Evolutionary conservation across 768 basidiomycete species (phyloP).

Genomic region (Vishniacozyma victoriae): DNA sequence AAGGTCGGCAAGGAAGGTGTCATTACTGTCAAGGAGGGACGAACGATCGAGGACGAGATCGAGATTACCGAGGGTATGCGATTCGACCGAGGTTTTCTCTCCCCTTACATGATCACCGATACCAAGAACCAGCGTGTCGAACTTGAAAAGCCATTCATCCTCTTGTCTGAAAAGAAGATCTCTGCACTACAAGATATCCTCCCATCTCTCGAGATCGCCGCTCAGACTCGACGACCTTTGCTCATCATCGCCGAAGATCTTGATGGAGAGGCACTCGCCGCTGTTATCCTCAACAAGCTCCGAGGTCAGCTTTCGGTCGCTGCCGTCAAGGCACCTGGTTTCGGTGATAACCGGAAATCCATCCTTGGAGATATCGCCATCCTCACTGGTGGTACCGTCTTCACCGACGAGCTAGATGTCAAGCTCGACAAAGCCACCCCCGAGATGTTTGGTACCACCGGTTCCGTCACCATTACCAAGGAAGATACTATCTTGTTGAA

Average conservation of each 20-base stretch:
- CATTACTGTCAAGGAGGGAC: slow-evolving; percentile 98
- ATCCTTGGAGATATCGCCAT: slow-evolving; percentile 96
- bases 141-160: slow-evolving; percentile 90
- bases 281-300: slow-evolving; percentile 98
- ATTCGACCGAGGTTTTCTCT: slow-evolving; percentile 97
- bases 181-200: slow-evolving; percentile 90
- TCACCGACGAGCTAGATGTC: slow-evolving; percentile 93
- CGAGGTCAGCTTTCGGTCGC: slow-evolving; percentile 91
- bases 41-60: slow-evolving; percentile 96
- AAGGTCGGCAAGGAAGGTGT: slow-evolving; percentile 99
- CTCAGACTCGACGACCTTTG: slow-evolving; percentile 71
- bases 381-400: slow-evolving; percentile 95
- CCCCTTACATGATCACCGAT: slow-evolving; percentile 97
- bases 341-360: slow-evolving; percentile 98
- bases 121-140: slow-evolving; percentile 94
- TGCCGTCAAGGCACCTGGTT: slow-evolving; percentile 92
- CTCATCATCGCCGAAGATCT: slow-evolving; percentile 97
- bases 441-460: slow-evolving; percentile 85
- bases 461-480: slow-evolving; percentile 89
- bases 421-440: slow-evolving; percentile 86
- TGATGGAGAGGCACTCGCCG: slow-evolving; percentile 95
- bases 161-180: slow-evolving; percentile 97
- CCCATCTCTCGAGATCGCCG: slow-evolving; percentile 63
- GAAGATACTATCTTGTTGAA: slow-evolving; percentile 96
- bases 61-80: slow-evolving; percentile 99